These are phyloP conservation scores for Solanum sparsipilum DNA, from an alignment of 257 asterid genomes.

Conservation along the genomic window DNA sequence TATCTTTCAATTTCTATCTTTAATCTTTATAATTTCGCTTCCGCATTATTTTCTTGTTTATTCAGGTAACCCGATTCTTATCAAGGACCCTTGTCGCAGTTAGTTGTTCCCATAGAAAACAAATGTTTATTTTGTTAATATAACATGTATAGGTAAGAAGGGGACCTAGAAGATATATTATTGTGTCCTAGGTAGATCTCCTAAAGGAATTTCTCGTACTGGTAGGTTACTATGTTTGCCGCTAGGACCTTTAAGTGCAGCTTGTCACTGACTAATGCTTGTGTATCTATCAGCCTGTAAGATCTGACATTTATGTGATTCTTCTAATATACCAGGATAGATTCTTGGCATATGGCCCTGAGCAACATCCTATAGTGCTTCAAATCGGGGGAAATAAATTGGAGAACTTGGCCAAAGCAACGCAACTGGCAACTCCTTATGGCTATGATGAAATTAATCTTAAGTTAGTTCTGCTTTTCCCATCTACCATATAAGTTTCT, in stretches of 20 bases:
- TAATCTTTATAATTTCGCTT: no score
- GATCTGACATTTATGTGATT: conserved; percentile 10
- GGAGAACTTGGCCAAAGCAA: conserved; percentile 84
- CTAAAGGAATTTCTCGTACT: background rate
- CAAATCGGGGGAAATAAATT: conserved; percentile 92
- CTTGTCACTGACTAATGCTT: background rate
- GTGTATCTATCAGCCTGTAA: background rate
- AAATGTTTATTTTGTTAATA: background rate
- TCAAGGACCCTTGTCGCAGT: background rate
- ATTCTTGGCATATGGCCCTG: conserved; percentile 78
- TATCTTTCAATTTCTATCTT: no score
- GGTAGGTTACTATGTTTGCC: background rate
- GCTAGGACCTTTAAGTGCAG: background rate
- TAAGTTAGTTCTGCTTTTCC: conserved; percentile 42
- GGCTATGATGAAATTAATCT: conserved; percentile 95
- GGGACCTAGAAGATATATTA: background rate
- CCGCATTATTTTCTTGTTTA: no score
- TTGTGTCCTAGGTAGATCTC: background rate
- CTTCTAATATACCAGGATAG: conserved; percentile 52
- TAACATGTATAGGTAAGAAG: background rate
- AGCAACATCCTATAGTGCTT: conserved; percentile 94
- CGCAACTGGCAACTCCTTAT: conserved; percentile 71
- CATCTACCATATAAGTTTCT: background rate
- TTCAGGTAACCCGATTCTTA: no score
- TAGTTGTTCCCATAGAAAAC: background rate